Conservation (phyloP, 1,284 basidiomycete genomes). For the Microstroma glucosiphilum region DNA sequence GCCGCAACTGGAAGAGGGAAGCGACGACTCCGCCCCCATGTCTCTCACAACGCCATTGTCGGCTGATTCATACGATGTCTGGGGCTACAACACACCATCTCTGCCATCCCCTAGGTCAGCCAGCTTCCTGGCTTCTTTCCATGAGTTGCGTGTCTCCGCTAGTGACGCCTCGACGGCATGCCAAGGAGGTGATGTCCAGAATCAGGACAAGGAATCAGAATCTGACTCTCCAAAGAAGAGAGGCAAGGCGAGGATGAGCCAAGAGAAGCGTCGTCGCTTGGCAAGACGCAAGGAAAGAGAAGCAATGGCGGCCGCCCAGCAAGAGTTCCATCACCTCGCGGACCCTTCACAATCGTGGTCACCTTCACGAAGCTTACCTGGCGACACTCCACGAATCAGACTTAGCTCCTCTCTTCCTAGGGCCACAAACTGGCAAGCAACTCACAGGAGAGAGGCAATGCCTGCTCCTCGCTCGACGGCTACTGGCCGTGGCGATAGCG, state of each 20-base stretch:
- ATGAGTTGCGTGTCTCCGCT: neutral
- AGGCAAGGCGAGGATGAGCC: constrained; percentile 35
- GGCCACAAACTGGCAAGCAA: neutral
- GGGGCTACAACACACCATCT: neutral
- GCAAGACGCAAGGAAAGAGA: constrained; percentile 31
- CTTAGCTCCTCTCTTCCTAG: neutral
- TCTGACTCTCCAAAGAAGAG: constrained; percentile 14
- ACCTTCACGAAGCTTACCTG: neutral
- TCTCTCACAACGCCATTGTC: neutral
- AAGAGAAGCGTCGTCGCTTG: constrained; percentile 34
- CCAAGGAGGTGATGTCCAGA: neutral
- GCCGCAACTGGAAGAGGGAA: neutral
- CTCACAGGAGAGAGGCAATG: neutral
- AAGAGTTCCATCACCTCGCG: neutral
- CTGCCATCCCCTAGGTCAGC: neutral
- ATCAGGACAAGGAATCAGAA: neutral
- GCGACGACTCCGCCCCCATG: neutral
- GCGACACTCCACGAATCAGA: too few relatives aligned
- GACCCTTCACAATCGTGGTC: neutral
- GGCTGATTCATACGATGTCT: neutral
- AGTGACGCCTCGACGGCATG: neutral
- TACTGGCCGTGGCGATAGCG: neutral
- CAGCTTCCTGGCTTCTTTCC: neutral
- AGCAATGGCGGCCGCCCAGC: constrained; percentile 18
- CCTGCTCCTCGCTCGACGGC: neutral